Conservation (phyloP, 441 rosid genomes). For the Erodium moschatum region DNA sequence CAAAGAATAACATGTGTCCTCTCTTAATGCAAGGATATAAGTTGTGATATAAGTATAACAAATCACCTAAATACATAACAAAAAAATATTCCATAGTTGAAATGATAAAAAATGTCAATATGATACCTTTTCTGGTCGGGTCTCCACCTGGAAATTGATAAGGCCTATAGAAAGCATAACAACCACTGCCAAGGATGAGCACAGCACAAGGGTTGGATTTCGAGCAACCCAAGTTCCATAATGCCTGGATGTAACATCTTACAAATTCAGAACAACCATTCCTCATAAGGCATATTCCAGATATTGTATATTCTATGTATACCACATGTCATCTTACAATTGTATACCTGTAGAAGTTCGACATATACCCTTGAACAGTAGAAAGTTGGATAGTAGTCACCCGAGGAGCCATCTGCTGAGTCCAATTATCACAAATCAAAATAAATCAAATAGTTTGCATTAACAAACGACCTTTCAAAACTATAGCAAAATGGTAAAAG, state of each 20-base stretch:
- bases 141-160: slow-evolving; percentile 47
- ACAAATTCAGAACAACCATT: background rate
- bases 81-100: background rate
- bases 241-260: slow-evolving; percentile 31
- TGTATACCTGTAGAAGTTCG: slow-evolving; percentile 47
- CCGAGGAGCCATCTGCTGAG: slow-evolving; percentile 24
- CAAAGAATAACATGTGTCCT: slow-evolving; percentile 3
- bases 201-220: slow-evolving; percentile 51
- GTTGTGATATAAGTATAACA: slow-evolving; percentile 5
- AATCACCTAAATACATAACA: background rate
- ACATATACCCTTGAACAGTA: slow-evolving; percentile 47
- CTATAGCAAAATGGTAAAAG: no score
- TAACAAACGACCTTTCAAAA: background rate
- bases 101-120: slow-evolving; percentile 8
- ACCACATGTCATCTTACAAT: no score
- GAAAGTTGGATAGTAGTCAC: slow-evolving; percentile 33
- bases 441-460: background rate
- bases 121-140: slow-evolving; percentile 61
- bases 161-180: slow-evolving; percentile 52
- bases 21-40: slow-evolving; percentile 5
- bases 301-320: background rate
- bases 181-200: slow-evolving; percentile 44
- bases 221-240: slow-evolving; percentile 54
- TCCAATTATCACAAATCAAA: slow-evolving; percentile 23
- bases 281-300: slow-evolving; percentile 19